These are phyloP conservation scores for Pleurotus tuber-regium DNA, from an alignment of 768 basidiomycete genomes.

Conservation along the genomic window DNA sequence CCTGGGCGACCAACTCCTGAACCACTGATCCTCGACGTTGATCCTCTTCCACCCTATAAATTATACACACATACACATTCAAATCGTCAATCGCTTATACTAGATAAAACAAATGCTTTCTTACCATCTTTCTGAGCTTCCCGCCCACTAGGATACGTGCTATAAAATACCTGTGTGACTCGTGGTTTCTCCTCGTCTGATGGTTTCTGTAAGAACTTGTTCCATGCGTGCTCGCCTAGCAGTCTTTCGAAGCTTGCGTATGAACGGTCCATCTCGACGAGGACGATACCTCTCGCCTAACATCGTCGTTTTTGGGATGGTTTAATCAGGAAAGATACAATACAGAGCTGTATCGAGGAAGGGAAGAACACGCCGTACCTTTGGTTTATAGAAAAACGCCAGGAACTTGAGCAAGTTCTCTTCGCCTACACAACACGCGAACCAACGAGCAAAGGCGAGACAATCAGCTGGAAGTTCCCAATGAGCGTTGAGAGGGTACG, in stretches of 20 bases:
- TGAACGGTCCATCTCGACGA: conserved; percentile 43
- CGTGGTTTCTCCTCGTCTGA: conserved; percentile 32
- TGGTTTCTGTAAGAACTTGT: conserved; percentile 40
- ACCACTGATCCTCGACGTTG: conserved; percentile 39
- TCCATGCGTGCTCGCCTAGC: conserved; percentile 52
- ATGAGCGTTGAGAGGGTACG: conserved; percentile 49
- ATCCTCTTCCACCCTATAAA: conserved; percentile 49
- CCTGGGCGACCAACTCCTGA: conserved; percentile 33
- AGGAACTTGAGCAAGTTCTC: conserved; percentile 38
- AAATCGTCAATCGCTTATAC: no score
- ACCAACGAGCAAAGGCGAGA: conserved; percentile 42
- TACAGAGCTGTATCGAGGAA: conserved; percentile 9
- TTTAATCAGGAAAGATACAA: no score
- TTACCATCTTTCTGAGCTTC: conserved; percentile 49
- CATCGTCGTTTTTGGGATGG: no score
- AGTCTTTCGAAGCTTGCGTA: conserved; percentile 33
- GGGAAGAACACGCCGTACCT: conserved; percentile 25
- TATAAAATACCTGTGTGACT: conserved; percentile 41
- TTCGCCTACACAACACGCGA: conserved; percentile 40
- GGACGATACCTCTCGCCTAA: conserved; percentile 45
- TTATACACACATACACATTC: no score
- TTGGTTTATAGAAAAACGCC: conserved; percentile 48
- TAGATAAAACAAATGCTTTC: conserved; percentile 11
- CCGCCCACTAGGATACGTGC: conserved; percentile 37
- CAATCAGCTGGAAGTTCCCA: conserved; percentile 40